Evolutionary conservation across 495 filamentous ascomycete genomes (phyloP), one percentile per base, ranked within the genome.

Genomic region (Aspergillus ostianus): DNA sequence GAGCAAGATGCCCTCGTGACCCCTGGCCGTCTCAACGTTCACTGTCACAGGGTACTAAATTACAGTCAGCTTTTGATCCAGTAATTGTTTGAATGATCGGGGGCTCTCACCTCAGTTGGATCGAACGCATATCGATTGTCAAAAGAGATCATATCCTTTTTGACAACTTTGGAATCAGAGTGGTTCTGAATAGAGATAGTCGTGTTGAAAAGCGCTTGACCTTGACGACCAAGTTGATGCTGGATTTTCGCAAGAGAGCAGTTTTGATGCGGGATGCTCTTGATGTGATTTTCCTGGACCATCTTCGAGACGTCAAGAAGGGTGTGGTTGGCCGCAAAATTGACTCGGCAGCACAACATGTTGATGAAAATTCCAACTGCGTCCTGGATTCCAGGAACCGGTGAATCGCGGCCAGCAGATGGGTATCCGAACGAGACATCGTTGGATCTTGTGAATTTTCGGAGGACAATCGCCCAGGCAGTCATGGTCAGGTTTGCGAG

Each of bases 401-500:
- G 78, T 15, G 73, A 71, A 66, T 81, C 78, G 46, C 81, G 72
- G 27, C 81, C 80, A 36, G 81, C 75, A 17, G 76, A 77, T 12
- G 78, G 65, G 51, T 83, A 83, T 3, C 84, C 84, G 60, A 87
- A 88, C 59, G 80, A 82, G n/a, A 87, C 74, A 29, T 83, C 77
- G 48, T 84, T 75, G 4, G 76, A 79, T 0, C 70, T 72, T 0
- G 81, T 84, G 61, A 83, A 83, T 10, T 67, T 66, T 30, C 76
- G 74, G 7, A 87, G 72, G 0, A 85, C 78, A 12, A 87, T 67
- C 4, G 80, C 80, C 85, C 85, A 87, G 8, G 77, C 82, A 29
- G 82, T 71, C 26, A 86, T 73, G 8, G 83, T 73, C 18, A 83
- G 55, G 57, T 77, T 84, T 9, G 81, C 77, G 12, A 83, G 57